Conservation (phyloP, 192 early-diverging fungal species). For the Coemansia sp. region DNA sequence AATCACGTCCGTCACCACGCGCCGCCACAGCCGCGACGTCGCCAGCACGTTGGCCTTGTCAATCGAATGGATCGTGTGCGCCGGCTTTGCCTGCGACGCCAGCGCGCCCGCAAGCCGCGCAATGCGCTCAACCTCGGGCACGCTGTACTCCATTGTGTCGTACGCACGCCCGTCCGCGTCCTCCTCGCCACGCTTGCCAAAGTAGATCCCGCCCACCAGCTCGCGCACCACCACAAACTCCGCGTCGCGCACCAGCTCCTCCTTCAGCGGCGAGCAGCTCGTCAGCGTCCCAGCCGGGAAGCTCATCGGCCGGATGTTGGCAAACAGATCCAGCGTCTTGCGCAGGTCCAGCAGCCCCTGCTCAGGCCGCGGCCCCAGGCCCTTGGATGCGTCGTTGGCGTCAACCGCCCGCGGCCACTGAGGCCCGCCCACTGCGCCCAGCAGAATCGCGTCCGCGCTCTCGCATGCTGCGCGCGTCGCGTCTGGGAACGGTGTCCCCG, state of each 20-base stretch:
- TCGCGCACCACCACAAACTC: slow-evolving; percentile 94
- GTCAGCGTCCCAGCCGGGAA: slow-evolving; percentile 85
- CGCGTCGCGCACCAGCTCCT: slow-evolving; percentile 84
- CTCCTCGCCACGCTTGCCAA: slow-evolving; percentile 89
- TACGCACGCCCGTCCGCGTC: slow-evolving; percentile 78
- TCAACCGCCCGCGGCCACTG: slow-evolving; percentile 81
- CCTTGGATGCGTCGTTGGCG: slow-evolving; percentile 61
- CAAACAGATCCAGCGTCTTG: slow-evolving; percentile 91
- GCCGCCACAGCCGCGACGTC: slow-evolving; percentile 96
- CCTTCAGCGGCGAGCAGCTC: slow-evolving; percentile 85
- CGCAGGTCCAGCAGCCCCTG: slow-evolving; percentile 90
- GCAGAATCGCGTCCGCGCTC: slow-evolving; percentile 84
- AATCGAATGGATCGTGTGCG: slow-evolving; percentile 88
- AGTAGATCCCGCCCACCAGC: slow-evolving; percentile 97
- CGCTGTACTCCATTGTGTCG: slow-evolving; percentile 95
- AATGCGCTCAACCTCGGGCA: slow-evolving; percentile 88
- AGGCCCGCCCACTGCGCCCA: slow-evolving; percentile 98
- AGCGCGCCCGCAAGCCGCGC: slow-evolving; percentile 90
- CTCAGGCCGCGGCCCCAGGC: slow-evolving; percentile 84
- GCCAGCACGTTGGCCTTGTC: slow-evolving; percentile 99
- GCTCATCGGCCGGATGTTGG: slow-evolving; percentile 94
- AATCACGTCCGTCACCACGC: slow-evolving; percentile 86
- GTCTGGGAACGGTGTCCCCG: slow-evolving; percentile 84
- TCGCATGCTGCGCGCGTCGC: slow-evolving; percentile 78
- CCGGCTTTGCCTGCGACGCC: slow-evolving; percentile 74